phyloP scores from a whole-genome alignment of 208 protist genomes.

The Leishmania amazonensis region DNA sequence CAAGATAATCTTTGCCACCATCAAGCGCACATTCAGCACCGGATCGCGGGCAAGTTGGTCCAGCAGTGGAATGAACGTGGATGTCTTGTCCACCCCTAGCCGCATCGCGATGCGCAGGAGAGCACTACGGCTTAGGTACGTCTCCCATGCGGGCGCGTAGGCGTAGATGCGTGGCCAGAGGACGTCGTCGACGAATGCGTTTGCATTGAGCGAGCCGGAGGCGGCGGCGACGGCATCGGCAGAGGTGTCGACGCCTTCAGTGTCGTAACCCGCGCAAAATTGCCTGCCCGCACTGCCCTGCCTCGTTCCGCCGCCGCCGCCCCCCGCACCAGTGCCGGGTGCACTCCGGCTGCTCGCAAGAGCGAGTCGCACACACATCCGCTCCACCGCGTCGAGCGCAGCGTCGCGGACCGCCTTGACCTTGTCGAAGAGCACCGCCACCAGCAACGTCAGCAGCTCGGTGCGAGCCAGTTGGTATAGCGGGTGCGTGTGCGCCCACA shows the following conservation, averaged over 20 bases:
- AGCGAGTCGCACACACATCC: conserved; percentile 41
- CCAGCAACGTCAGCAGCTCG: conserved; percentile 69
- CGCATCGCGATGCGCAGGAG: conserved; percentile 70
- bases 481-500: conserved; percentile 37
- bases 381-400: conserved; percentile 53
- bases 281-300: neutral
- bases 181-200: conserved; percentile 65
- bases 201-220: conserved; percentile 4
- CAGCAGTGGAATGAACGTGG: conserved; percentile 70
- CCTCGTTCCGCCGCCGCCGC: neutral
- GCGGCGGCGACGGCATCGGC: neutral
- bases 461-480: conserved; percentile 64
- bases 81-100: conserved; percentile 71
- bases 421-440: conserved; percentile 81
- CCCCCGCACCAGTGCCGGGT: neutral
- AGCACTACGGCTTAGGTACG: conserved; percentile 72
- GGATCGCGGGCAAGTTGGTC: conserved; percentile 68
- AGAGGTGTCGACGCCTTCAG: neutral
- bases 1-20: conserved; percentile 72
- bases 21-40: conserved; percentile 79
- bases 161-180: conserved; percentile 76
- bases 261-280: neutral
- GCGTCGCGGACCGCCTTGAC: conserved; percentile 73
- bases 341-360: conserved; percentile 10
- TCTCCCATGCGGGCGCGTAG: conserved; percentile 58